Evolutionary conservation across 768 basidiomycete genomes (phyloP), one percentile per base, ranked within the genome.

Genomic region (Leucosporidium scottii): DNA sequence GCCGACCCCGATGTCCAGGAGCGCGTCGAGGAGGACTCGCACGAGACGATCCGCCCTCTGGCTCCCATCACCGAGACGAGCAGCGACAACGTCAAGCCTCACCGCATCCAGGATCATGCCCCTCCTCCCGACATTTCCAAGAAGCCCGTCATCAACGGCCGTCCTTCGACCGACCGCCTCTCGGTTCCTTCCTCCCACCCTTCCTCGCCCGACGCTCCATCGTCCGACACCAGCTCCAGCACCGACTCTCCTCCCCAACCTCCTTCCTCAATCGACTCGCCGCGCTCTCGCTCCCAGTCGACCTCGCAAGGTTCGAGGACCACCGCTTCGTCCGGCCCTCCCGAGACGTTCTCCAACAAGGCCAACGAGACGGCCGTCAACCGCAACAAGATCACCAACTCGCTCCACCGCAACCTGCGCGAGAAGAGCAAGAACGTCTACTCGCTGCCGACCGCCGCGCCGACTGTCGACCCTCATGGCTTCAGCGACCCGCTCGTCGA

Each of bases 401-500:
- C 39, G 36, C 50, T 71, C 13, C 64, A 62, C 6, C 48, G 55
- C 27, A 68, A 72, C 62, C 59, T 88, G 86, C 85, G 82, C 82
- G 47, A 68, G 44, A 57, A 67, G 44, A 64, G 66, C 6, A 23
- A 53, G n/a, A 60, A 21, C 47, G 67, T 68, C 3, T 76, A 76
- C 70, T 66, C 72, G 47, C 78, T 89, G 64, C 85, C 85, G 1
- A 85, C 84, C 0, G 81, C 83, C 3, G 83, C 84, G n/a, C 91
- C 91, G 7, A 79, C 82, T 44, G 83, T 94, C 50, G 86, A 89
- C 70, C 84, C 87, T 1, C 79, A 89, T 66, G 85, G 84, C 39
- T 93, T 99, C 70, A 87, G 89, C 66, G 94, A 99, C 77, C 94
- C 94, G 18, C 82, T 98, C 49, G 84, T 81, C 71, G 91, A 93